Percentiles rank a stretch among this genome's conserved stretches.
phyloP scores from a whole-genome alignment of 768 basidiomycete species.

The Clitopilus passeckerianus region DNA sequence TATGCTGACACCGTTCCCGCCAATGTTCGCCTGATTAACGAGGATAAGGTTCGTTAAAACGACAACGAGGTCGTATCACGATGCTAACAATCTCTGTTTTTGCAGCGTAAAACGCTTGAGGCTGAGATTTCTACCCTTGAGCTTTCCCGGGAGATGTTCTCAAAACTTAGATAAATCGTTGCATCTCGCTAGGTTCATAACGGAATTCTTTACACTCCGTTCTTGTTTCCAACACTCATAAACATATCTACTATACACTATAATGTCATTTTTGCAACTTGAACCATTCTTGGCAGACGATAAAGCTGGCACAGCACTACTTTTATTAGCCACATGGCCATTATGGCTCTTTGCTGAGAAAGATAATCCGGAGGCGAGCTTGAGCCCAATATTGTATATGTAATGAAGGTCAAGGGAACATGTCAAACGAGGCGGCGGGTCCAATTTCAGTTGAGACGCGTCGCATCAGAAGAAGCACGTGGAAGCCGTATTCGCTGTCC shows the following conservation, averaged over 20 bases:
- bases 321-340: no score
- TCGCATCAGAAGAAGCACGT: not conserved
- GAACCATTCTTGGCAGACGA: no score
- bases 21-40: constrained; percentile 66
- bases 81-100: not conserved
- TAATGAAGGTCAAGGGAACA: no score
- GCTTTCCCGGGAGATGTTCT: constrained; percentile 72
- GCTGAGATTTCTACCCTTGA: constrained; percentile 75
- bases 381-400: not conserved
- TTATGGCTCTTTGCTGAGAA: no score
- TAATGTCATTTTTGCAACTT: not conserved
- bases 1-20: constrained; percentile 80
- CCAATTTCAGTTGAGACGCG: not conserved
- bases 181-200: no score
- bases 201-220: no score
- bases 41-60: constrained; percentile 68
- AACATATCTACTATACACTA: not conserved
- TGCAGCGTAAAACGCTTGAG: constrained; percentile 69
- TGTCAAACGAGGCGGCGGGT: not conserved
- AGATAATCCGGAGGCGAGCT: no score
- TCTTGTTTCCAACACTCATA: no score
- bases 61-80: not conserved
- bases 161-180: constrained; percentile 39
- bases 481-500: not conserved
- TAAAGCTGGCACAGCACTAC: no score